Base-by-base conservation (phyloP, 2,329 filamentous ascomycete species). In the Exophiala phaeomuriformis region DNA sequence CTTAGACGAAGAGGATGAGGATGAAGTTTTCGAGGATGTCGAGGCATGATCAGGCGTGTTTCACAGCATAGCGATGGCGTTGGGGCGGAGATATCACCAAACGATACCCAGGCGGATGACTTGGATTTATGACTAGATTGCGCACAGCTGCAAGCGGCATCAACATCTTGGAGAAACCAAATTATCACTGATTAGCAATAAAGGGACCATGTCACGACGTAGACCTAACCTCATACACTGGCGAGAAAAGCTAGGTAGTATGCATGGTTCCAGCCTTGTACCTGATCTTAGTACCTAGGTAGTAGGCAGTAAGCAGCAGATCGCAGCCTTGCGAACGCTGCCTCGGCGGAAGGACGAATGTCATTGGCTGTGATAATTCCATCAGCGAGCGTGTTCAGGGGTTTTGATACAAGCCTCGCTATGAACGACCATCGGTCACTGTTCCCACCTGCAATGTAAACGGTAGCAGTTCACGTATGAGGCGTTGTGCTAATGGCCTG, bases 81-180 rank as follows among this genome's bases (percentile, higher is more conserved):
- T 75, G 71, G 40, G 66, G 19, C 32, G 37, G n/a, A 19, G 5
- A 33, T 27, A 32, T 8, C 32, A 30, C 66, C 41, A 74, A 63
- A 54, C 75, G 47, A 64, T 65, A 49, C 74, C 59, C 49, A 55
- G 58, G 59, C 8, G 52, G 68, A 44, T 65, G 59, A 19, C 71
- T 71, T 5, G 73, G 59, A 36, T 36, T 51, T n/a, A 50, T 8
- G 31, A 30, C 36, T 44, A 19, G 40, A 28, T 31, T 30, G 12
- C 8, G 29, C 32, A 27, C 3, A 30, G 5, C 27, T 48, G 33
- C 46, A 48, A 39, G 28, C 19, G n/a, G 7, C 9, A 9, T 32
- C 27, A 30, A 3, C 8, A 9, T 36, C 28, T 35, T 33, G 30
- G 19, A 35, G 30, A 9, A 10, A 33, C 30, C 6, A 8, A 31